Conservation (phyloP, 169 alveolate genomes). For the Plasmodium berghei region DNA sequence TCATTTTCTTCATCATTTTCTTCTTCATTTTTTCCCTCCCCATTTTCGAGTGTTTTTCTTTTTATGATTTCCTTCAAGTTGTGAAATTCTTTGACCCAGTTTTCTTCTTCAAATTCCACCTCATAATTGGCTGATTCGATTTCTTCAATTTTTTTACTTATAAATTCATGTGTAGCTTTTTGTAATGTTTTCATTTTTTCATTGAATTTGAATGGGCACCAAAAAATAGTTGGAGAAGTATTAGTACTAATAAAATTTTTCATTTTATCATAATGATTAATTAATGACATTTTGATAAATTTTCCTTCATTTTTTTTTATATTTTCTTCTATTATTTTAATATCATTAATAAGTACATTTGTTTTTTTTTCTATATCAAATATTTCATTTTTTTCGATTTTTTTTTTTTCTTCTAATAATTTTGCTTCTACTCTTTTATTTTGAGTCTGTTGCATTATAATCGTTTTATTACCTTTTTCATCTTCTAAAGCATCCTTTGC, state of each 20-base stretch:
- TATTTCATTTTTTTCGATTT: conserved; percentile 75
- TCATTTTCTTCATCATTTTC: not conserved
- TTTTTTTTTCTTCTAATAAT: conserved; percentile 79
- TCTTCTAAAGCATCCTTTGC: conserved; percentile 82
- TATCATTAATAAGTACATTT: conserved; percentile 37
- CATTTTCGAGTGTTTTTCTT: not conserved
- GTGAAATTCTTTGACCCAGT: conserved; percentile 33
- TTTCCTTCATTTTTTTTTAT: conserved; percentile 63
- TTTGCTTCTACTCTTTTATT: conserved; percentile 62
- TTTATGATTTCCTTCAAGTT: conserved; percentile 26
- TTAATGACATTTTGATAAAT: conserved; percentile 75
- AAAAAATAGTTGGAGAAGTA: conserved; percentile 83
- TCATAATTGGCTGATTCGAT: conserved; percentile 78
- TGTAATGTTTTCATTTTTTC: conserved; percentile 78
- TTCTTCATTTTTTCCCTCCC: not conserved
- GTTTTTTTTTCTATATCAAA: conserved; percentile 75
- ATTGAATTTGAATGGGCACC: conserved; percentile 84
- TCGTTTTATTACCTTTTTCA: conserved; percentile 78
- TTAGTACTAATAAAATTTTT: conserved; percentile 82
- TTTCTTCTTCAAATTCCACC: conserved; percentile 50
- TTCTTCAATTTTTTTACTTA: conserved; percentile 79
- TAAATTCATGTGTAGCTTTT: conserved; percentile 77
- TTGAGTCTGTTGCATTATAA: conserved; percentile 46
- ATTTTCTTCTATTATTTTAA: conserved; percentile 47
- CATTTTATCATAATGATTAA: conserved; percentile 83